These are phyloP conservation scores for Fusarium brevicatenulatum DNA, from an alignment of 2,329 filamentous ascomycete genomes.

Conservation along the genomic window DNA sequence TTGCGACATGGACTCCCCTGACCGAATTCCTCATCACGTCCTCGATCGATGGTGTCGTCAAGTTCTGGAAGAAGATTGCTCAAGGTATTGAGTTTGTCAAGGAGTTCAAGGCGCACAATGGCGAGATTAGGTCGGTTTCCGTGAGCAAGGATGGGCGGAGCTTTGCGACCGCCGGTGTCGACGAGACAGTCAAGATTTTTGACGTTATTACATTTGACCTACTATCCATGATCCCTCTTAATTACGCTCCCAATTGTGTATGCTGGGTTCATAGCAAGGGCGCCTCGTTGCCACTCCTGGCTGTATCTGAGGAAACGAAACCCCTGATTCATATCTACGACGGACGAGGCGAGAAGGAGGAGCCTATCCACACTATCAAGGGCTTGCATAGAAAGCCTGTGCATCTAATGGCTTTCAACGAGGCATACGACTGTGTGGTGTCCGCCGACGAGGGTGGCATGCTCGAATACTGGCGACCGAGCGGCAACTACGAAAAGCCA, in stretches of 20 bases:
- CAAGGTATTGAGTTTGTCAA: conserved; percentile 97
- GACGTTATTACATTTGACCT: conserved; percentile 89
- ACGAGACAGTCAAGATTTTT: conserved; percentile 84
- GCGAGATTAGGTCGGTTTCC: conserved; percentile 84
- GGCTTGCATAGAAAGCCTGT: conserved; percentile 85
- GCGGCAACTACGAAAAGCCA: conserved; percentile 86
- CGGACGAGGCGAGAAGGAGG: conserved; percentile 82
- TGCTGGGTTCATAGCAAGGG: conserved; percentile 94
- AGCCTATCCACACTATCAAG: conserved; percentile 80
- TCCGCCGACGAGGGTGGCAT: conserved; percentile 91
- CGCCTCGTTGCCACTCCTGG: conserved; percentile 86
- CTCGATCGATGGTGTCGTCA: conserved; percentile 94
- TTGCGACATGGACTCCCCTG: conserved; percentile 85
- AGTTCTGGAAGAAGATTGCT: conserved; percentile 98
- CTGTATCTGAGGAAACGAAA: conserved; percentile 80
- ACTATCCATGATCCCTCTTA: conserved; percentile 81
- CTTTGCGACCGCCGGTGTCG: conserved; percentile 87
- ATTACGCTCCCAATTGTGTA: conserved; percentile 78
- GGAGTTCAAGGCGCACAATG: conserved; percentile 91
- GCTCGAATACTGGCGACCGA: conserved; percentile 95
- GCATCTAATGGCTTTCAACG: conserved; percentile 88
- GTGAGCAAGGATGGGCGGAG: conserved; percentile 91
- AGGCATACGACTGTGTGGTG: conserved; percentile 86
- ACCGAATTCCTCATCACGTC: conserved; percentile 97
- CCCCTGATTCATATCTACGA: conserved; percentile 86